Evolutionary conservation across 2,329 filamentous ascomycete genomes (phyloP).

Genomic region (Epichloe coenophiala): DNA sequence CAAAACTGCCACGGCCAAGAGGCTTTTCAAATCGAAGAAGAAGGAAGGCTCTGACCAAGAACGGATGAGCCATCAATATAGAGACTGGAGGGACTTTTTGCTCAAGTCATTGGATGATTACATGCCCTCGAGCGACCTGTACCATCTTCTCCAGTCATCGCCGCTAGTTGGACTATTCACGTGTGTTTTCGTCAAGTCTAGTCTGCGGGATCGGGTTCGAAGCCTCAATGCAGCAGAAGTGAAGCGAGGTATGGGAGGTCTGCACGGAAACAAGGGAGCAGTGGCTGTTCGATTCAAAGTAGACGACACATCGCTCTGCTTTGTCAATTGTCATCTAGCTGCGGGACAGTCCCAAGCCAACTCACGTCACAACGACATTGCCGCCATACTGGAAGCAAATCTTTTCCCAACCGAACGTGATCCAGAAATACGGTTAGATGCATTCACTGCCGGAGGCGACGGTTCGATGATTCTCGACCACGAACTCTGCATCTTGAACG

Average conservation of each 20-base stretch:
- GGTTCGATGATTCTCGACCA: slow-evolving; percentile 92
- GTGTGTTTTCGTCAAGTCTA: slow-evolving; percentile 83
- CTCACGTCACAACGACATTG: slow-evolving; percentile 83
- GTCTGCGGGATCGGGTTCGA: slow-evolving; percentile 60
- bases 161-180: slow-evolving; percentile 88
- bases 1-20: slow-evolving; percentile 94
- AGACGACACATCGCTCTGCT: slow-evolving; percentile 88
- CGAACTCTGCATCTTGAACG: slow-evolving; percentile 92
- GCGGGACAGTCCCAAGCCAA: slow-evolving; percentile 85
- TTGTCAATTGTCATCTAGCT: slow-evolving; percentile 94
- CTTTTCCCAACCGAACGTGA: slow-evolving; percentile 63
- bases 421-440: slow-evolving; percentile 54
- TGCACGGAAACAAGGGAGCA: slow-evolving; percentile 94
- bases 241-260: slow-evolving; percentile 89
- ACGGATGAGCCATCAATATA: slow-evolving; percentile 93
- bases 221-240: slow-evolving; percentile 71
- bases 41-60: slow-evolving; percentile 69
- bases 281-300: slow-evolving; percentile 83
- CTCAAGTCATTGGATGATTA: slow-evolving; percentile 70
- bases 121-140: slow-evolving; percentile 63
- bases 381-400: slow-evolving; percentile 70
- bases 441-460: slow-evolving; percentile 83
- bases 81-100: slow-evolving; percentile 88
- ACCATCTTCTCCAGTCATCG: slow-evolving; percentile 76
- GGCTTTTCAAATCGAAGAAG: slow-evolving; percentile 83